phyloP scores from a whole-genome alignment of 1,284 basidiomycete genomes.

The Marasmius sp. region DNA sequence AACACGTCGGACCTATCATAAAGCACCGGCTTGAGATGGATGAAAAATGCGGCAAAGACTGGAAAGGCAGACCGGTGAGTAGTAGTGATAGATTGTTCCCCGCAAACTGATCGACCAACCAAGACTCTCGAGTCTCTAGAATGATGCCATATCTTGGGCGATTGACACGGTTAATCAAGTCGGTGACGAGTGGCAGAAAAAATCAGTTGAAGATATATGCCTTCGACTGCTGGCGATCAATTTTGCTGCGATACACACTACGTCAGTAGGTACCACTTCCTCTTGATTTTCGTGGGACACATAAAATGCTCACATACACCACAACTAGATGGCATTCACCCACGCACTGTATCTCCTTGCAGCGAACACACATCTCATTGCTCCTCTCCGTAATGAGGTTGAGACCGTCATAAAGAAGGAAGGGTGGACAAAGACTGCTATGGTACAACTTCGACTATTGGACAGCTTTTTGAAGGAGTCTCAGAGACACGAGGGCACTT shows the following conservation, averaged over 20 bases:
- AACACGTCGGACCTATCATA: slow-evolving; percentile 9
- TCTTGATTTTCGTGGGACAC: slow-evolving; percentile 25
- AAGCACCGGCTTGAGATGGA: slow-evolving; percentile 16
- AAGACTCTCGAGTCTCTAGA: background rate
- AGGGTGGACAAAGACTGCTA: slow-evolving; percentile 41
- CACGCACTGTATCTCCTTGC: slow-evolving; percentile 41
- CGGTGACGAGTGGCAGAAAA: slow-evolving; percentile 9
- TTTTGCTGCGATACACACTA: slow-evolving; percentile 26
- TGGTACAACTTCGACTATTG: slow-evolving; percentile 37
- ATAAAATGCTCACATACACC: slow-evolving; percentile 25
- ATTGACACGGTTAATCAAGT: background rate
- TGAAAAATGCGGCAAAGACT: slow-evolving; percentile 14
- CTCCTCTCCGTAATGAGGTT: slow-evolving; percentile 43
- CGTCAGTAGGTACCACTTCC: slow-evolving; percentile 23
- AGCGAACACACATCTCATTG: slow-evolving; percentile 34
- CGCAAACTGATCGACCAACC: no score
- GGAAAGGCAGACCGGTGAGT: slow-evolving; percentile 15
- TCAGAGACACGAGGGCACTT: slow-evolving; percentile 13
- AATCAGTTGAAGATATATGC: slow-evolving; percentile 14
- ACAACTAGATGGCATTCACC: slow-evolving; percentile 26
- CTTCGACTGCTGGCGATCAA: slow-evolving; percentile 21
- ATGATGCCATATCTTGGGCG: slow-evolving; percentile 19
- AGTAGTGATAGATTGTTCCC: no score
- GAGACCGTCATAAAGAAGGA: slow-evolving; percentile 30
- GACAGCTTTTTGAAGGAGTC: slow-evolving; percentile 39